Base-by-base conservation (phyloP, 352 stramenopile genomes). In the Pythium rishiriense region DNA sequence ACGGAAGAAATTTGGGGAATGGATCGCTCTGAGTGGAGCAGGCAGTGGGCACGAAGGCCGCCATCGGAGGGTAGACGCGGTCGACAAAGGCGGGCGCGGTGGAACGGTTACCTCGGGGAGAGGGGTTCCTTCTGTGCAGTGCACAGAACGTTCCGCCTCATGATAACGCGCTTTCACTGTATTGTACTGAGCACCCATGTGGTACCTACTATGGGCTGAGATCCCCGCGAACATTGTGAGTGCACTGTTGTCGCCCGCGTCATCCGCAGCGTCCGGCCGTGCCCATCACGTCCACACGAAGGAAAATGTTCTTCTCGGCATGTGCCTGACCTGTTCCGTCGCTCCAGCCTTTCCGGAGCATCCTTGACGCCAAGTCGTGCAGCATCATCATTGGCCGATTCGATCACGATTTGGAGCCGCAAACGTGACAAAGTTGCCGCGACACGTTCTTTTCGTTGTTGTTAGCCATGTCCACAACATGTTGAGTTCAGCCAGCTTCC, bases 1-100 rank as follows among this genome's bases (percentile, higher is more conserved):
- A 15, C 48, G 10, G 7, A n/a, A 54, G 26, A n/a, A 42, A 54
- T 54, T n/a, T 54, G 48, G 25, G 28, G n/a, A 54, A 54, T 54
- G 48, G 28, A 3, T 39, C 33, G 33, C n/a, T 39, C 33, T 39
- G 33, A 39, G 33, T 14, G 33, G 33, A 39, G 33, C 10, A 39
- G 7, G 7, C 10, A n/a, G 37, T 11, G 37, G 15, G 37, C 14
- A 43, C 19, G 12, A 21, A 21, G 37, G 37, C 37, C 19, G 37
- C 37, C 3, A 12, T 43, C 15, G 37, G 37, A 4, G 14, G n/a
- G 37, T 12, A 43, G 37, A 41, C 35, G 35, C 12, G 35, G 35
- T 14, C 9, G 12, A 21, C 37, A 43, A 43, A 43, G 7, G 37
- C 14, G 37, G 11, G 37, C 9, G n/a, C n/a, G n/a, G n/a, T n/a